These are phyloP conservation scores for Phyllosticta citriasiana DNA, from an alignment of 2,329 filamentous ascomycete genomes.

Conservation along the genomic window DNA sequence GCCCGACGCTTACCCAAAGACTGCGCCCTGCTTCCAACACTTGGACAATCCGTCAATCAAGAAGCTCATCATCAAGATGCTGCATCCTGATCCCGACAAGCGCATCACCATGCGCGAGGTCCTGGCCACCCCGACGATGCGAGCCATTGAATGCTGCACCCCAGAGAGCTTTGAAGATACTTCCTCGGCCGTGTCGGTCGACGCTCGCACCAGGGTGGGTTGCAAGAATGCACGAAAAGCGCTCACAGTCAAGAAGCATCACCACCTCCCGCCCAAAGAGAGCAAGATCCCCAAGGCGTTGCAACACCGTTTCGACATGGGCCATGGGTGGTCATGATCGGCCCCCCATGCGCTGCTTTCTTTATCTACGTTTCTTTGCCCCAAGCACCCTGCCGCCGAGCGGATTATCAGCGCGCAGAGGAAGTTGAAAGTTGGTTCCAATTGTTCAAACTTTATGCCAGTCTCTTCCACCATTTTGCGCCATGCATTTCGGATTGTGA, in stretches of 20 bases:
- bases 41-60: slow-evolving; percentile 60
- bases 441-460: background rate
- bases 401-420: background rate
- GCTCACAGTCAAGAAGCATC: slow-evolving; percentile 33
- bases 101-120: slow-evolving; percentile 62
- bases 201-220: slow-evolving; percentile 41
- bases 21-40: slow-evolving; percentile 52
- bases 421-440: background rate
- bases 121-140: slow-evolving; percentile 61
- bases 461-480: background rate
- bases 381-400: background rate
- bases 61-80: slow-evolving; percentile 67
- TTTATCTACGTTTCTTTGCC: background rate
- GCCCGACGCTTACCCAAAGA: slow-evolving; percentile 51
- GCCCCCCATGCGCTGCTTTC: background rate
- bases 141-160: slow-evolving; percentile 69
- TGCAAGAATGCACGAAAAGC: slow-evolving; percentile 25
- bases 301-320: slow-evolving; percentile 31
- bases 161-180: slow-evolving; percentile 59
- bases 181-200: slow-evolving; percentile 42
- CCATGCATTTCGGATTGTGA: background rate
- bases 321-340: slow-evolving; percentile 20
- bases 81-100: slow-evolving; percentile 64
- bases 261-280: slow-evolving; percentile 34
- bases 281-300: slow-evolving; percentile 26